Evolutionary conservation across 2,329 filamentous ascomycete genomes (phyloP).

Genomic region (Sphaerulina vaccinii): DNA sequence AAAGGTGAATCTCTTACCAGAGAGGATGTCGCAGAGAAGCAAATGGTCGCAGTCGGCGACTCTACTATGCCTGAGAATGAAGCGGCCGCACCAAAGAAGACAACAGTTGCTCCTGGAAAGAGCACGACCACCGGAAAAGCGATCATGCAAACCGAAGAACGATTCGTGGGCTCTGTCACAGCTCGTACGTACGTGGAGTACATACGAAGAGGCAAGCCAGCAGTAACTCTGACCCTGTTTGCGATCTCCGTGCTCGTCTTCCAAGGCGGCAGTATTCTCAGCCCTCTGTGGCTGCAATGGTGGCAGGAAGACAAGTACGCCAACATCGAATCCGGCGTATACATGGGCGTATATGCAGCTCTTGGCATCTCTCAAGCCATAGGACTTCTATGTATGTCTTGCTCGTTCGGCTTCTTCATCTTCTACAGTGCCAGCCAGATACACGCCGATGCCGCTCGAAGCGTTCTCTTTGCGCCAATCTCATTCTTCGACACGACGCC

Average conservation of each 20-base stretch:
- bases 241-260: conserved; percentile 6
- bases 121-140: conserved; percentile 21
- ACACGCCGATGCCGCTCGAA: conserved; percentile 76
- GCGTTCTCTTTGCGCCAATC: conserved; percentile 81
- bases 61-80: neutral
- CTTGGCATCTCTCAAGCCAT: neutral
- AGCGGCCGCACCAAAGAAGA: neutral
- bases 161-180: conserved; percentile 66
- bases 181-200: conserved; percentile 2
- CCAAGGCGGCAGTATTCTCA: conserved; percentile 5
- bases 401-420: conserved; percentile 46
- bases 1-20: neutral
- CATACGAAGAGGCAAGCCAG: conserved; percentile 11
- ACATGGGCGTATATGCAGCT: conserved; percentile 3
- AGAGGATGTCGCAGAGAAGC: neutral
- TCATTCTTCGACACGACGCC: conserved; percentile 94
- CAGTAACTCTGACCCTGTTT: conserved; percentile 4
- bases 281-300: neutral
- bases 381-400: neutral
- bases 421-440: conserved; percentile 30
- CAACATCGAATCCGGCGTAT: neutral
- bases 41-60: neutral
- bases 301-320: neutral
- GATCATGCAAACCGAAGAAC: conserved; percentile 71
- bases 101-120: neutral